Conservation (phyloP, 805 yeast species). For the Zygoascus biomembranicola region DNA sequence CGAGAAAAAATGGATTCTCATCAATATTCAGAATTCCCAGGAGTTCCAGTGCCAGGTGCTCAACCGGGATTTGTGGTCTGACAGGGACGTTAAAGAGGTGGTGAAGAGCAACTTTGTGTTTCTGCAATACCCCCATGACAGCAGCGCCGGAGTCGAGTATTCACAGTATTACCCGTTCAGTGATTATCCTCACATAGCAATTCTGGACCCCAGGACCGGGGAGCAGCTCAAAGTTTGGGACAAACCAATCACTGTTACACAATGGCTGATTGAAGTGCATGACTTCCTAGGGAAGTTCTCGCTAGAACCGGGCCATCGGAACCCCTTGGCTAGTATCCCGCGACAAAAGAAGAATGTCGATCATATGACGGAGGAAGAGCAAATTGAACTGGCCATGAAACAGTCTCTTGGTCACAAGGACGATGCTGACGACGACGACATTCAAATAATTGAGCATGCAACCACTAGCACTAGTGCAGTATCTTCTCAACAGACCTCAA, state of each 20-base stretch:
- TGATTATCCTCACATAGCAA: constrained; percentile 80
- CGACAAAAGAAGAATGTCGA: constrained; percentile 51
- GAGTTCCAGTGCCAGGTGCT: constrained; percentile 85
- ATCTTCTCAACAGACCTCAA: not conserved
- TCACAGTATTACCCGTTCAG: constrained; percentile 63
- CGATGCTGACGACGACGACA: constrained; percentile 26
- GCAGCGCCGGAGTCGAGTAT: constrained; percentile 66
- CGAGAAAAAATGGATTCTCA: constrained; percentile 68
- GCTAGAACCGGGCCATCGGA: constrained; percentile 50
- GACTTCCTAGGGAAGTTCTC: constrained; percentile 63
- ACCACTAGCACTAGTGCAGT: not conserved
- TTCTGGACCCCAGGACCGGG: constrained; percentile 92
- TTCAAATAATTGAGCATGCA: constrained; percentile 6
- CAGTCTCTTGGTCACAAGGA: constrained; percentile 44
- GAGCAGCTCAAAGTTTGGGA: constrained; percentile 77
- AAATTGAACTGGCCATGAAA: constrained; percentile 63
- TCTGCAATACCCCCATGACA: constrained; percentile 75
- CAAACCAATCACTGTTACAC: constrained; percentile 47
- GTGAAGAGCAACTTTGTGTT: constrained; percentile 68
- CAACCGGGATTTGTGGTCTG: constrained; percentile 91
- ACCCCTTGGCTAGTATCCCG: constrained; percentile 42
- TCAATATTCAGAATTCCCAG: constrained; percentile 78
- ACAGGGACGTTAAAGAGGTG: constrained; percentile 49
- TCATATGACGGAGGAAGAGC: constrained; percentile 79
- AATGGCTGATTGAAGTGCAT: constrained; percentile 59